Base-by-base conservation (phyloP, 2,329 filamentous ascomycete species). In the Aspergillus costaricaensis region DNA sequence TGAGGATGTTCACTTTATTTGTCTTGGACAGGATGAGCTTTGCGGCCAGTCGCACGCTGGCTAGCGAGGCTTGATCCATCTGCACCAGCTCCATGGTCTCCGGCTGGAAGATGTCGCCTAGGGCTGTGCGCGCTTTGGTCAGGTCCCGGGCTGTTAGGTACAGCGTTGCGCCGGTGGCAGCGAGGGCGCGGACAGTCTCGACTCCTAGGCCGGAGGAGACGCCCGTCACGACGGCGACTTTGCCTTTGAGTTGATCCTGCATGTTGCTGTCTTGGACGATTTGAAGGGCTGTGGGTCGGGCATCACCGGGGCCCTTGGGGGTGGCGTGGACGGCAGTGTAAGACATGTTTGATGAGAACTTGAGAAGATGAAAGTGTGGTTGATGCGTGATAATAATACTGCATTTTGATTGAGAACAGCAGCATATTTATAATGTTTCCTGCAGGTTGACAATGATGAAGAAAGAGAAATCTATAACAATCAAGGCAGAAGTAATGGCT, bases 101-200 rank as follows among this genome's bases (percentile, higher is more conserved):
- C 6, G 63, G 47, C 51, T 71, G 62, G 1, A 74, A 58, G 19
- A 70, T 55, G 17, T 55, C 66, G 60, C 61, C 62, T 2, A 73
- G 60, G 10, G 72, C 71, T 17, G 62, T 57, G 60, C 72, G 68
- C 5, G 71, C 75, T 55, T 77, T 78, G 8, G 62, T 60, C 0
- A 76, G 47, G 55, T 79, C 67, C 1, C 79, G 69, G 0, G 71
- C 78, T 1, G 74, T 73, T 0, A 75, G 61, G 56, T 72, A 77
- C 10, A 81, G 58, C 2, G 62, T 74, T 0, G 77, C 77, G 7
- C 61, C 66, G 10, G 63, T 69, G 15, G 73, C 67, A 12, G 73
- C 67, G 27, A 85, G 71, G 1, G 81, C 81, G 14, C 74, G 72
- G 1, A 74, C 78, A 5, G 79, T 81, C 60, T 82, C 77, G 23